Evolutionary conservation across 805 yeast genomes (phyloP).

Genomic region (Candida argentea): DNA sequence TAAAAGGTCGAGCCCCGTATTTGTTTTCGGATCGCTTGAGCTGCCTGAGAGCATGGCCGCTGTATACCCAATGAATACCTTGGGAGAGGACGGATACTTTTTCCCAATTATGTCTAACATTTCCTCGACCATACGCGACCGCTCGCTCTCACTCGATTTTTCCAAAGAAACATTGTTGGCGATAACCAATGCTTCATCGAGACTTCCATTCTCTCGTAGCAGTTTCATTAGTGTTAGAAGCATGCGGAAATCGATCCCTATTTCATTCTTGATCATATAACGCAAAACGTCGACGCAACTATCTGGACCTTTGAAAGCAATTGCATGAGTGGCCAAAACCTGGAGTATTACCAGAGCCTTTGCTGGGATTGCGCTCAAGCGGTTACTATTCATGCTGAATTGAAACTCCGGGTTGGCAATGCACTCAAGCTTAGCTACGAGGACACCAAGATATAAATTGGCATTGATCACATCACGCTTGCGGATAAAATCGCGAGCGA

Average conservation of each 20-base stretch:
- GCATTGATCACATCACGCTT: slow-evolving; percentile 21
- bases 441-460: slow-evolving; percentile 23
- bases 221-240: slow-evolving; percentile 19
- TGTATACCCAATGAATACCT: slow-evolving; percentile 27
- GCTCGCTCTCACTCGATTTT: slow-evolving; percentile 9
- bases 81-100: slow-evolving; percentile 22
- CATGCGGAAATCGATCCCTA: slow-evolving; percentile 15
- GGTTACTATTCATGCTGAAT: slow-evolving; percentile 7
- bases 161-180: slow-evolving; percentile 22
- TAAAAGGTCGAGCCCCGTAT: slow-evolving; percentile 12
- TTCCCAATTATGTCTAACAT: slow-evolving; percentile 20
- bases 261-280: slow-evolving; percentile 19
- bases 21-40: slow-evolving; percentile 2
- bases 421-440: slow-evolving; percentile 27
- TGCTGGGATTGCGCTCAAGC: slow-evolving; percentile 7
- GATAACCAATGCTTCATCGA: slow-evolving; percentile 24
- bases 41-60: slow-evolving; percentile 15
- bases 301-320: slow-evolving; percentile 27
- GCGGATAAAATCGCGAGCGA: slow-evolving; percentile 14
- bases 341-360: slow-evolving; percentile 19
- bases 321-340: slow-evolving; percentile 20
- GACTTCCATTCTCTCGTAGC: slow-evolving; percentile 18
- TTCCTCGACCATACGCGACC: slow-evolving; percentile 16
- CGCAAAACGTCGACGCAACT: slow-evolving; percentile 21
- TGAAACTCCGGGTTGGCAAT: slow-evolving; percentile 1